phyloP scores from a whole-genome alignment of 1,139 yeast species.

The Nematodospora anomalae region DNA sequence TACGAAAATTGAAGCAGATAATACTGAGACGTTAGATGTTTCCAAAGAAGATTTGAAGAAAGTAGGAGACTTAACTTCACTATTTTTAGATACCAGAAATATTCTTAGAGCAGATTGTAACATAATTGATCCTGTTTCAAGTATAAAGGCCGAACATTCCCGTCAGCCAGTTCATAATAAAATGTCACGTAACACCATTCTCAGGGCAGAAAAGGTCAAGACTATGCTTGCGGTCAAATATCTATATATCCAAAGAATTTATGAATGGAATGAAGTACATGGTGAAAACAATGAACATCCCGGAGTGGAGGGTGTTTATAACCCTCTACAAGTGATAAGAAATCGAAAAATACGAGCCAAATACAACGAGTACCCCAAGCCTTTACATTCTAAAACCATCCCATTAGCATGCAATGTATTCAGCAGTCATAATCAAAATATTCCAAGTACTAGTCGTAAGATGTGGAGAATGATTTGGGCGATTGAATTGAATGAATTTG shows the following conservation, averaged over 20 bases:
- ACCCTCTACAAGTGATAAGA: constrained; percentile 78
- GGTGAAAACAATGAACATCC: constrained; percentile 26
- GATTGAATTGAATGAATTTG: constrained; percentile 60
- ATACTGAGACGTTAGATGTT: not conserved
- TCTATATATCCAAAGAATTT: constrained; percentile 43
- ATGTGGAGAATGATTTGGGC: constrained; percentile 59
- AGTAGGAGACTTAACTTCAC: constrained; percentile 43
- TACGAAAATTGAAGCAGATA: not conserved
- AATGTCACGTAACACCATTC: constrained; percentile 39
- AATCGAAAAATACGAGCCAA: constrained; percentile 59
- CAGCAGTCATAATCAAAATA: constrained; percentile 32
- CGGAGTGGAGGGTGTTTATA: constrained; percentile 67
- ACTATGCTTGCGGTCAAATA: constrained; percentile 54
- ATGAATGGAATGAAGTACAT: constrained; percentile 21
- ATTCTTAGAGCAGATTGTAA: constrained; percentile 44
- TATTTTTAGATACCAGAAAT: constrained; percentile 44
- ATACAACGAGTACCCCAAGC: constrained; percentile 41
- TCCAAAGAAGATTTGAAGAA: constrained; percentile 27
- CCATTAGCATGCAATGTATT: constrained; percentile 60
- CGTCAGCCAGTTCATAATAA: constrained; percentile 11
- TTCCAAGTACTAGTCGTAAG: constrained; percentile 15
- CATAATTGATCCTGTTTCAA: constrained; percentile 28
- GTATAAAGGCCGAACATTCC: constrained; percentile 13
- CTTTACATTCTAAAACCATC: constrained; percentile 31
- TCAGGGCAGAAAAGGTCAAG: constrained; percentile 55